These are phyloP conservation scores for Termitomyces sp. DNA, from an alignment of 768 basidiomycete species.

Conservation along the genomic window DNA sequence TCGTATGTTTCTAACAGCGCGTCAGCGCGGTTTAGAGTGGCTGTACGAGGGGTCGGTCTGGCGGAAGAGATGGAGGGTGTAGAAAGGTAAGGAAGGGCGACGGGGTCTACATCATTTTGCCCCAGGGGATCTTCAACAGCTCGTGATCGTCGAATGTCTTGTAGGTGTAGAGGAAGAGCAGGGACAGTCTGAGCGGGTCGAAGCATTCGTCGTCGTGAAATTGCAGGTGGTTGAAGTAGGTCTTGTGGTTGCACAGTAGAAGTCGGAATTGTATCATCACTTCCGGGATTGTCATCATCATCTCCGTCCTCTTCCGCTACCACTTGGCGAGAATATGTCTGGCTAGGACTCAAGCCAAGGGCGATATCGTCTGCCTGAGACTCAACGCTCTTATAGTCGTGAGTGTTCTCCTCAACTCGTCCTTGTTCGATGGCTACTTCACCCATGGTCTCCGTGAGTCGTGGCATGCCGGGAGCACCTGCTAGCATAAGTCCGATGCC, in stretches of 20 bases:
- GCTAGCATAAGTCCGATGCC: constrained; percentile 84
- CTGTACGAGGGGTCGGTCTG: constrained; percentile 42
- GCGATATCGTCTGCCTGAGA: constrained; percentile 41
- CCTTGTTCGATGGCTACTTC: constrained; percentile 90
- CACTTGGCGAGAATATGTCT: constrained; percentile 11
- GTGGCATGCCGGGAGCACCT: constrained; percentile 73
- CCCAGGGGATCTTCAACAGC: constrained; percentile 75
- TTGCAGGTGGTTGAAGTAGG: constrained; percentile 17
- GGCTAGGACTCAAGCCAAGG: constrained; percentile 19
- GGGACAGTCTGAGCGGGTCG: constrained; percentile 73
- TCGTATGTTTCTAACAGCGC: constrained; percentile 67
- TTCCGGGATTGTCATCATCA: constrained; percentile 35
- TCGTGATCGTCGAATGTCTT: constrained; percentile 46
- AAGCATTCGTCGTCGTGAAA: constrained; percentile 45
- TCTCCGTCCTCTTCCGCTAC: constrained; percentile 37
- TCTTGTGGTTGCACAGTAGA: constrained; percentile 11
- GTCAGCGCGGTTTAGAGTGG: constrained; percentile 45
- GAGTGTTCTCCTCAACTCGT: constrained; percentile 60
- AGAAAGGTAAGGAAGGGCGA: constrained; percentile 58
- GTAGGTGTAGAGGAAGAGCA: constrained; percentile 62
- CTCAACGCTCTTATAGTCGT: constrained; percentile 47
- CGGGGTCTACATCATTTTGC: constrained; percentile 50
- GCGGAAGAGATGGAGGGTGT: constrained; percentile 62
- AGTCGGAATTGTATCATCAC: constrained; percentile 25
- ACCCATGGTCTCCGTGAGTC: constrained; percentile 70